These are phyloP conservation scores for Asterophora lycoperdoides DNA, from an alignment of 768 basidiomycete genomes.

Conservation along the genomic window DNA sequence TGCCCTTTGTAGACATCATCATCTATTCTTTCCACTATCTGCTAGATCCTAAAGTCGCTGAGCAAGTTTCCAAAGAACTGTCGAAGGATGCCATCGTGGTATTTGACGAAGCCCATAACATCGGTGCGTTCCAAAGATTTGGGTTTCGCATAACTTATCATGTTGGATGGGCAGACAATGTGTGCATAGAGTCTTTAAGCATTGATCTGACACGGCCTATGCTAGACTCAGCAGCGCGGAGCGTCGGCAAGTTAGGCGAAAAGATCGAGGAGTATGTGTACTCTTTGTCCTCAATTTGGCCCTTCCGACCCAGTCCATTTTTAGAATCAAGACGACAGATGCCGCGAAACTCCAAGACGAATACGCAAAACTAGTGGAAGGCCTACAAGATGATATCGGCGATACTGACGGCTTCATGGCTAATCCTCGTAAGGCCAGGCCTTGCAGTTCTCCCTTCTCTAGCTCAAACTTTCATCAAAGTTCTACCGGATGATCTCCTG, in stretches of 20 bases:
- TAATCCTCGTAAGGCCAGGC: conserved; percentile 63
- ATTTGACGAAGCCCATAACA: conserved; percentile 99
- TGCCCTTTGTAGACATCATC: conserved; percentile 93
- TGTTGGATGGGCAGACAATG: conserved; percentile 65
- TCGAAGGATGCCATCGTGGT: conserved; percentile 98
- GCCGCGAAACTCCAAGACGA: conserved; percentile 94
- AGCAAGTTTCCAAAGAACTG: conserved; percentile 97
- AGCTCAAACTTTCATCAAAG: conserved; percentile 34
- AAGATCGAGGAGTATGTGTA: conserved; percentile 87
- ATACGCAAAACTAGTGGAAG: conserved; percentile 92
- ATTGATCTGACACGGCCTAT: conserved; percentile 97
- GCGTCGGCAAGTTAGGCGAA: conserved; percentile 79
- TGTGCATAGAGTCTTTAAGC: conserved; percentile 97
- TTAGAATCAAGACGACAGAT: conserved; percentile 92
- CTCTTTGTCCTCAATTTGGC: neutral
- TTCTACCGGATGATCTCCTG: conserved; percentile 90
- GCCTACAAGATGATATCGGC: conserved; percentile 74
- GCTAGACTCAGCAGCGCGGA: conserved; percentile 91
- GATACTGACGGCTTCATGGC: conserved; percentile 84
- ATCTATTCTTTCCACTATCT: conserved; percentile 99
- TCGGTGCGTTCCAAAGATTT: conserved; percentile 48
- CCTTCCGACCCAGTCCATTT: conserved; percentile 1
- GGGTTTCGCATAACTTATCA: conserved; percentile 23
- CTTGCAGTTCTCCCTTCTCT: neutral
- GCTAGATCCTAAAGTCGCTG: conserved; percentile 97